These are phyloP conservation scores for Lichtheimia ornata DNA, from an alignment of 371 early-diverging fungal species.

Conservation along the genomic window DNA sequence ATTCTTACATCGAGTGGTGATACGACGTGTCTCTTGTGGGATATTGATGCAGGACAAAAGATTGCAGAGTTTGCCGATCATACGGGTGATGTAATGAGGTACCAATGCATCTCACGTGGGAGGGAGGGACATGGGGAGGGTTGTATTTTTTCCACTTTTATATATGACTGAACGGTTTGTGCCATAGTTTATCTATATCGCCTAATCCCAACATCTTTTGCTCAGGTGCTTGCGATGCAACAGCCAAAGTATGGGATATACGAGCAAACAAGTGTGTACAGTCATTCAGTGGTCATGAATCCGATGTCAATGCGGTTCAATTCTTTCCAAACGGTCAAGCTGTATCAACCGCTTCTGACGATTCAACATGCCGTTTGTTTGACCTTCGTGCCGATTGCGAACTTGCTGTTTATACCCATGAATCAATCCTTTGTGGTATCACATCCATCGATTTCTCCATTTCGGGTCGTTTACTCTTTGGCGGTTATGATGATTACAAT, in stretches of 20 bases:
- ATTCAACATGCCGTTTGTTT: slow-evolving; percentile 93
- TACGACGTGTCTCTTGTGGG: slow-evolving; percentile 99
- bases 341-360: slow-evolving; percentile 94
- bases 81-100: slow-evolving; percentile 98
- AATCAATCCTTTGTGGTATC: slow-evolving; percentile 94
- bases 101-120: slow-evolving; percentile 5
- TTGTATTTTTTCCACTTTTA: too few species aligned
- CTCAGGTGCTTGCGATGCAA: slow-evolving; percentile 95
- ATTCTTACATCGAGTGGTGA: slow-evolving; percentile 96
- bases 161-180: too few species aligned
- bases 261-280: slow-evolving; percentile 91
- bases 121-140: too few species aligned
- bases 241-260: slow-evolving; percentile 97
- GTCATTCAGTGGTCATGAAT: slow-evolving; percentile 94
- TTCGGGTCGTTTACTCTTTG: slow-evolving; percentile 91
- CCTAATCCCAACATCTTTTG: slow-evolving; percentile 93
- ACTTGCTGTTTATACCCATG: slow-evolving; percentile 92
- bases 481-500: slow-evolving; percentile 97
- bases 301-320: slow-evolving; percentile 96
- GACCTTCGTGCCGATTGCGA: slow-evolving; percentile 95
- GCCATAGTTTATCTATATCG: slow-evolving; percentile 43
- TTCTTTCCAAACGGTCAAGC: slow-evolving; percentile 97
- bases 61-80: slow-evolving; percentile 95
- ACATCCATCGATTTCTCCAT: slow-evolving; percentile 94
- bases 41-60: slow-evolving; percentile 95